A percentile compares a stretch with the other conserved stretches of the same genome.
These are phyloP conservation scores for Starmerella geochares DNA, from an alignment of 805 yeast genomes.

Conservation along the genomic window DNA sequence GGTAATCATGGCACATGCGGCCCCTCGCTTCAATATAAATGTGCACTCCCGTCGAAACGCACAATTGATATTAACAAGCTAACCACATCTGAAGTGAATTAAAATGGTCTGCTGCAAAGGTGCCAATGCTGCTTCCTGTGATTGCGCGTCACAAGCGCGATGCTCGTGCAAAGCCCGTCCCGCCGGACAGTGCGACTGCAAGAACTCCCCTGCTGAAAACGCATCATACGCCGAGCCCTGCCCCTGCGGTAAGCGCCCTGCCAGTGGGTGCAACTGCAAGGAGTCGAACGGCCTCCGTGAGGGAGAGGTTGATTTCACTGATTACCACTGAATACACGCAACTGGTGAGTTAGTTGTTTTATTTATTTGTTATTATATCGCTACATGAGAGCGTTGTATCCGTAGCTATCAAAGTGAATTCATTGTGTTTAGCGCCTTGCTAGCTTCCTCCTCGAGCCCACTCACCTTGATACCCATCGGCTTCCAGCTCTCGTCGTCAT, in stretches of 20 bases:
- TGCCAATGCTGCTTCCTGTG: slow-evolving; percentile 39
- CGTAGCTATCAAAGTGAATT: no score
- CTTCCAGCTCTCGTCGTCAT: no score
- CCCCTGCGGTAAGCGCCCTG: slow-evolving; percentile 50
- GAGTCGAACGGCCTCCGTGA: slow-evolving; percentile 38
- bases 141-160: slow-evolving; percentile 52
- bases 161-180: slow-evolving; percentile 56
- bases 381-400: not conserved
- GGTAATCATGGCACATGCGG: not conserved
- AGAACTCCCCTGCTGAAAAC: slow-evolving; percentile 44
- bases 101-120: slow-evolving; percentile 36
- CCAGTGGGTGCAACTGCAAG: slow-evolving; percentile 49
- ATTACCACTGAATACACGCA: slow-evolving; percentile 26
- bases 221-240: slow-evolving; percentile 41
- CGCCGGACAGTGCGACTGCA: slow-evolving; percentile 49
- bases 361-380: not conserved
- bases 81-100: no score
- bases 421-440: no score
- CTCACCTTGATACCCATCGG: no score
- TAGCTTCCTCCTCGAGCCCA: no score
- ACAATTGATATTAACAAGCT: no score
- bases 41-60: no score
- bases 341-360: not conserved
- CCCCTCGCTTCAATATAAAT: not conserved
- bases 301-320: slow-evolving; percentile 52